Base-by-base conservation (phyloP, 139 green algal species). In the Spirogloea muscicola region DNA sequence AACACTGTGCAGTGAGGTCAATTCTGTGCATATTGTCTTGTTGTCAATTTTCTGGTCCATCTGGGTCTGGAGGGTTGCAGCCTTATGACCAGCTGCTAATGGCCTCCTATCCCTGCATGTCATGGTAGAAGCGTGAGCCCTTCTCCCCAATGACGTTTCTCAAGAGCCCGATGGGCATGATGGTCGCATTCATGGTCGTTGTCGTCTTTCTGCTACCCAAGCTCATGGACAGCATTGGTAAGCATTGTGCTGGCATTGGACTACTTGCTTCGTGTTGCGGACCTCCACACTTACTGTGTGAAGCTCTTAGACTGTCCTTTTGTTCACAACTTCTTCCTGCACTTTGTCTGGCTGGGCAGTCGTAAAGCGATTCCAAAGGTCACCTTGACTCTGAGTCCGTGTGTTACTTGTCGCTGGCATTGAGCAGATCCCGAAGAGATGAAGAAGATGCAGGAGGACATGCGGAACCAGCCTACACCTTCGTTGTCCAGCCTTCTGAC, bases 371-470 rank as follows among this genome's bases (percentile, higher is more conserved):
- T n/a, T n/a, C n/a, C n/a, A n/a, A n/a, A n/a, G n/a, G n/a, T n/a
- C n/a, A n/a, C n/a, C n/a, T n/a, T n/a, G n/a, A n/a, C n/a, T n/a
- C n/a, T n/a, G n/a, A n/a, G n/a, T n/a, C n/a, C n/a, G n/a, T n/a
- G n/a, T n/a, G n/a, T n/a, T n/a, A n/a, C n/a, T n/a, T n/a, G n/a
- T n/a, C n/a, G n/a, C n/a, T n/a, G n/a, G n/a, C n/a, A n/a, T n/a
- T n/a, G n/a, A n/a, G n/a, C 49, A 60, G 49, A 60, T 29, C 49
- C 49, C 13, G 49, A 60, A 29, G 49, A 60, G 18, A 34, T 60
- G 49, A 60, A 60, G 49, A 27, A 60, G 49, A 60, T 60, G 49
- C 49, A 60, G 10, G 49, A 60, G 49, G 27, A 60, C 27, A 60
- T 60, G 49, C 49, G 34, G 49, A 27, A 60, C 27, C 49, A 60